These are phyloP conservation scores for Aspergillus sp. DNA, from an alignment of 2,329 filamentous ascomycete species.

Conservation along the genomic window DNA sequence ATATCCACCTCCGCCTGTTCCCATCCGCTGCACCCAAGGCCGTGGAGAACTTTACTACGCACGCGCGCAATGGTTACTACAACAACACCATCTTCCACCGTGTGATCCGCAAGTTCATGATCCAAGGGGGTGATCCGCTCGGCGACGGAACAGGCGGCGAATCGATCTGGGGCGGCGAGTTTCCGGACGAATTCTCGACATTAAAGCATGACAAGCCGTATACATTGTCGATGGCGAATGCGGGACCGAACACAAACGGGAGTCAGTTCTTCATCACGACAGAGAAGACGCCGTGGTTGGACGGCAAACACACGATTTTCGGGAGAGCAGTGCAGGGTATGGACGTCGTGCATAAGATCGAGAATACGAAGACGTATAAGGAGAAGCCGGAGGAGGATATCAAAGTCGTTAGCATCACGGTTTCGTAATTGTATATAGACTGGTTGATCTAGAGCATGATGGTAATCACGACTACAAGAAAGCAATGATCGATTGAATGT, in stretches of 20 bases:
- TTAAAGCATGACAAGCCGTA: constrained; percentile 94
- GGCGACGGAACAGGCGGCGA: constrained; percentile 87
- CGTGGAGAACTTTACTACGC: constrained; percentile 95
- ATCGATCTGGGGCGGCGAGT: constrained; percentile 86
- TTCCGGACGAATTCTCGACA: constrained; percentile 87
- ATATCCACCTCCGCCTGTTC: constrained; percentile 89
- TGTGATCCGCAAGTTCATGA: constrained; percentile 98
- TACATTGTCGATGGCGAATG: constrained; percentile 96
- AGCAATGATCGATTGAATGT: no score
- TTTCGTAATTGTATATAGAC: constrained; percentile 10
- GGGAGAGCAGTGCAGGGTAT: constrained; percentile 82
- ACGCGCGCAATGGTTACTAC: constrained; percentile 85
- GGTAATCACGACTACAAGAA: no score
- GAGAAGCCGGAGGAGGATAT: constrained; percentile 97
- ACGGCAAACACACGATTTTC: constrained; percentile 94
- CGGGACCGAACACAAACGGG: constrained; percentile 88
- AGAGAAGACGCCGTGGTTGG: constrained; percentile 93
- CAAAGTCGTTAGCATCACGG: constrained; percentile 80
- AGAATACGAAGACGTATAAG: constrained; percentile 77
- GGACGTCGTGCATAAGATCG: constrained; percentile 93
- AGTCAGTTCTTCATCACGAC: constrained; percentile 99
- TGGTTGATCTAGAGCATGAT: no score
- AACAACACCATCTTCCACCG: constrained; percentile 97
- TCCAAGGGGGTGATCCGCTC: constrained; percentile 74
- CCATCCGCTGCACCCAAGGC: constrained; percentile 88